Evolutionary conservation across 148 eudicot species (phyloP), one percentile per base, ranked within the genome.

Genomic region (Arbutus unedo): DNA sequence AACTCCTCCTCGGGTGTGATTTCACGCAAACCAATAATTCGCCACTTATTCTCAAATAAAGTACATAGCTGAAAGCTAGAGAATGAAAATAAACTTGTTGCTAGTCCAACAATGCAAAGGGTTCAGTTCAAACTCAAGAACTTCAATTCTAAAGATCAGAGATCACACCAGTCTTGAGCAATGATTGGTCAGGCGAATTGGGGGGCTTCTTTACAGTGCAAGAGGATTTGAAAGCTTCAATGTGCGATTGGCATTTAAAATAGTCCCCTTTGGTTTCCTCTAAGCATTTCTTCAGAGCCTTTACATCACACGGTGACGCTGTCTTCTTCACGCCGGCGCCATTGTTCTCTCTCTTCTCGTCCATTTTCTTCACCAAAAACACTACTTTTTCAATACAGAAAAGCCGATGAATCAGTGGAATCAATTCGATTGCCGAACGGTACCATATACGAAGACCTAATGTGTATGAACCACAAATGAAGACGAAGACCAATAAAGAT

Each of bases 211-310:
- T 89, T 48, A 92, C 6, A 50, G 98, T 89, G 86, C 98, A 95
- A 54, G 96, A 88, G 31, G 90, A 87, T 78, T 90, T 93, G 83
- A 95, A 95, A 73, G 98, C 98, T 90, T 93, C 92, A 14, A 95
- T 89, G 0, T 93, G 96, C 13, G 98, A 81, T 86, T 88, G 98
- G 84, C 98, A 95, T 80, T 93, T 95, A 0, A 88, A 85, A 75
- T 90, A 87, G 71, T 95, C 95, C 7, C 98, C 98, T 91, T 95
- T 92, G 82, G 92, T 90, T 77, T 93, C 95, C 70, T 93, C 92
- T 87, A 92, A 88, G 83, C 98, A 95, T 84, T 93, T 95, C 89
- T 91, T 93, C 55, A 95, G 86, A 53, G 98, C 98, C 67, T 93
- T 91, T 19, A 91, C 95, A 81, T 94, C 98, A 83, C 98, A 96